A percentile compares a stretch with the other conserved stretches of the same genome.
phyloP scores from a whole-genome alignment of 2,329 filamentous ascomycete genomes.

The Colletotrichum tropicale region DNA sequence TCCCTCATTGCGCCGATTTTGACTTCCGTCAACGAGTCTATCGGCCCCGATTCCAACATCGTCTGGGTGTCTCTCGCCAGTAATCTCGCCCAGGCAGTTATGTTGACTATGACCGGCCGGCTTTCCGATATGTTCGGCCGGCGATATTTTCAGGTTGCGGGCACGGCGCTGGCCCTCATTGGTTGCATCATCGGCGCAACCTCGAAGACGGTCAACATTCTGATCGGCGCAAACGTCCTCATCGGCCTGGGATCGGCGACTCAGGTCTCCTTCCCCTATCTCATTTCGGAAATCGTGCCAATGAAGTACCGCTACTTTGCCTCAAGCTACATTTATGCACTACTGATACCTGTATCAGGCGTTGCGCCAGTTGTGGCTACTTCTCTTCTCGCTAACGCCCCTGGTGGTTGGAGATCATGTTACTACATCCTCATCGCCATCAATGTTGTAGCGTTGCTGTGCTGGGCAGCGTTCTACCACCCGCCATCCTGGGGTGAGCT shows the following conservation, averaged over 20 bases:
- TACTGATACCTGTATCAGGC: neutral
- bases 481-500: neutral
- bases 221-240: slow-evolving; percentile 24
- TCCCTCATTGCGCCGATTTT: neutral
- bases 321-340: neutral
- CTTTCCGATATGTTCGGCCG: neutral
- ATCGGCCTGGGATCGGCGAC: slow-evolving; percentile 19
- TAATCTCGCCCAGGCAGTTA: neutral
- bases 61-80: neutral
- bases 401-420: slow-evolving; percentile 20
- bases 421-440: slow-evolving; percentile 23
- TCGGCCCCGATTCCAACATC: neutral
- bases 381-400: neutral
- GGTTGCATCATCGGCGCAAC: neutral
- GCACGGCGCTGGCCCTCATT: neutral
- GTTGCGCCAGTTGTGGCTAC: neutral
- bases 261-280: slow-evolving; percentile 20
- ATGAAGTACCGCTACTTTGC: slow-evolving; percentile 21
- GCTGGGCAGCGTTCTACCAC: neutral
- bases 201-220: slow-evolving; percentile 2
- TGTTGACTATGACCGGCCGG: neutral
- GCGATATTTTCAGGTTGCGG: neutral
- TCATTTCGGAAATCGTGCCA: slow-evolving; percentile 24
- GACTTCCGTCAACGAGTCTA: neutral
- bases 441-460: slow-evolving; percentile 14